These are phyloP conservation scores for Pichia insulana DNA, from an alignment of 805 yeast genomes.

Conservation along the genomic window DNA sequence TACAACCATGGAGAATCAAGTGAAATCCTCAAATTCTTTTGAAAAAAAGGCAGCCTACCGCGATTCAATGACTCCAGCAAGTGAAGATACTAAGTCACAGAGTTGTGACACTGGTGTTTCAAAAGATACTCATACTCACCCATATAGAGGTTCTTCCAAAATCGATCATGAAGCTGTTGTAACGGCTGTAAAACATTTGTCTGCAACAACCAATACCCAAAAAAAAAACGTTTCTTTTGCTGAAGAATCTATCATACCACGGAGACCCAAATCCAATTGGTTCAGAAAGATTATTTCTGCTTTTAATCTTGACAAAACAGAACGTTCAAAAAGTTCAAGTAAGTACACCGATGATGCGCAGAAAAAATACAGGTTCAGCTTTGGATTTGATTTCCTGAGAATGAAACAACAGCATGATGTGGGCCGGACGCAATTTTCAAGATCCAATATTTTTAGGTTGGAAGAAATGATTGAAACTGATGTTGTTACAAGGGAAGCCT, in stretches of 20 bases:
- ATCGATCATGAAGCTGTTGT: not conserved
- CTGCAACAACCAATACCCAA: not conserved
- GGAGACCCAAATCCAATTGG: slow-evolving; percentile 17
- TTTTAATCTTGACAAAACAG: not conserved
- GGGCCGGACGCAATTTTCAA: too few species aligned
- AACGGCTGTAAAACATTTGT: not conserved
- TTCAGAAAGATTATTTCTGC: slow-evolving; percentile 14
- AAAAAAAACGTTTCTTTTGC: not conserved
- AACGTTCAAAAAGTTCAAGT: not conserved
- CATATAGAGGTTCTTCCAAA: not conserved
- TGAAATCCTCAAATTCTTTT: not conserved
- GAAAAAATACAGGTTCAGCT: not conserved
- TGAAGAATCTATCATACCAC: too few species aligned
- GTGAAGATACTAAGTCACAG: not conserved
- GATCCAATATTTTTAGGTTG: not conserved
- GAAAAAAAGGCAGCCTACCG: not conserved
- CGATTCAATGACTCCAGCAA: slow-evolving; percentile 1
- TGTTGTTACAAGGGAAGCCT: slow-evolving; percentile 2
- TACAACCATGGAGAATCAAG: slow-evolving; percentile 3
- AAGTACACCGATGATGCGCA: not conserved
- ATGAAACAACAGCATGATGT: slow-evolving; percentile 1
- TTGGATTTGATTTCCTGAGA: slow-evolving; percentile 4
- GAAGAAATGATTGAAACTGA: slow-evolving; percentile 13
- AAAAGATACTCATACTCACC: not conserved
- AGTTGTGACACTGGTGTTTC: too few species aligned